phyloP scores from a whole-genome alignment of 495 filamentous ascomycete genomes.

The Talaromyces nanjingensis region DNA sequence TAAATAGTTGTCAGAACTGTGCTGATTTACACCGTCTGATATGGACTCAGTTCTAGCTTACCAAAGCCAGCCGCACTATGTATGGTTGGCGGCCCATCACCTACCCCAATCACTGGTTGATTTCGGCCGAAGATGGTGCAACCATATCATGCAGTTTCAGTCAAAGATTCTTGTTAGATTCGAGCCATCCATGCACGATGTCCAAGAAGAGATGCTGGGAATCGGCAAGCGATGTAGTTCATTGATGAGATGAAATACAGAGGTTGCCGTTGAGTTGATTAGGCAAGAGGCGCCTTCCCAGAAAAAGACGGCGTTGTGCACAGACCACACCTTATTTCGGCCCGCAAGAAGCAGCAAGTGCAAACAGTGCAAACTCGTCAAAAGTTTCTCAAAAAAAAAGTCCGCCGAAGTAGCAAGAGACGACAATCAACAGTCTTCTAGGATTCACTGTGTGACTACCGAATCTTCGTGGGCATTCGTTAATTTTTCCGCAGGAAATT shows the following conservation, averaged over 20 bases:
- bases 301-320: conserved; percentile 11
- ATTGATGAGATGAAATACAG: not conserved
- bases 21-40: not conserved
- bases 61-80: conserved; percentile 46
- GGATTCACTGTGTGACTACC: no score
- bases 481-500: not conserved
- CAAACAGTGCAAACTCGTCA: conserved; percentile 27
- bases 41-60: conserved; percentile 25
- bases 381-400: conserved; percentile 18
- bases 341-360: conserved; percentile 20
- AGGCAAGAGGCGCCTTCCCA: conserved; percentile 3
- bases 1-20: conserved; percentile 22
- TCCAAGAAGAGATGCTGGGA: not conserved
- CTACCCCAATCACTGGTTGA: not conserved
- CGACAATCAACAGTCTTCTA: not conserved
- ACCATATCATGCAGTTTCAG: not conserved
- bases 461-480: no score
- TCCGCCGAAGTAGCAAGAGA: not conserved
- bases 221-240: not conserved
- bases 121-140: not conserved
- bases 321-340: conserved; percentile 22
- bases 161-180: not conserved
- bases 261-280: not conserved
- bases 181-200: not conserved
- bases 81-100: conserved; percentile 45